Evolutionary conservation across 2,329 filamentous ascomycete genomes (phyloP), one percentile per base, ranked within the genome.

Genomic region (Colletotrichum gigasporum): DNA sequence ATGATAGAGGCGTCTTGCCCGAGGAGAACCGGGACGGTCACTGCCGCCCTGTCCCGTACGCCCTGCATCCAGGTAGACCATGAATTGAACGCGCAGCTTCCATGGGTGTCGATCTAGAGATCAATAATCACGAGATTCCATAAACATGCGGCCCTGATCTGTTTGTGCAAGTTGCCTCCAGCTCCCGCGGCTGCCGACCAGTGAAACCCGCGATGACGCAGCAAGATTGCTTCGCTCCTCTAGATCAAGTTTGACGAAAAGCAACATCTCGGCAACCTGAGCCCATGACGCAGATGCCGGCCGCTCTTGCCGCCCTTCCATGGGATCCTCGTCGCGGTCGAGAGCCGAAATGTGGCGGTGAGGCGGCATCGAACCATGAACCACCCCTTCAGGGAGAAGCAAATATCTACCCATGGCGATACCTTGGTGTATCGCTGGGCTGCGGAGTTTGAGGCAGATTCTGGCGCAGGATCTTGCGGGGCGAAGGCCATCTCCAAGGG

Each of bases 391-490:
- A 48, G 20, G 22, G 39, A 63, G 48, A 54, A 48, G 48, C 28
- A 42, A 63, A 39, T 35, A 6, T 35, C 48, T 41, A 4, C 14
- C 18, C 14, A 20, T 18, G 26, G 28, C 48, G 35, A 39, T 28
- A 32, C 39, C 56, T 53, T 26, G 47, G 11, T 32, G 45, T 18
- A 51, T 39, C 39, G 26, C 45, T 42, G 34, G 44, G 10, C 45
- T 22, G 22, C 20, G 28, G 41, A 37, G 24, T 8, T 10, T 26
- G n/a, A 48, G 14, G 39, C 50, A 64, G 61, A 64, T 64, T 22
- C 26, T 34, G 35, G 18, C 61, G 61, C 61, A 64, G 61, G 56
- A 64, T 64, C 61, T 64, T 41, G 61, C 61, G 61, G 47, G 35
- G 14, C 12, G 32, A 54, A 24, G 24, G 39, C 18, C n/a, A 16